Evolutionary conservation across 345 rosid genomes (phyloP).

Genomic region (Rhodamnia argentea): DNA sequence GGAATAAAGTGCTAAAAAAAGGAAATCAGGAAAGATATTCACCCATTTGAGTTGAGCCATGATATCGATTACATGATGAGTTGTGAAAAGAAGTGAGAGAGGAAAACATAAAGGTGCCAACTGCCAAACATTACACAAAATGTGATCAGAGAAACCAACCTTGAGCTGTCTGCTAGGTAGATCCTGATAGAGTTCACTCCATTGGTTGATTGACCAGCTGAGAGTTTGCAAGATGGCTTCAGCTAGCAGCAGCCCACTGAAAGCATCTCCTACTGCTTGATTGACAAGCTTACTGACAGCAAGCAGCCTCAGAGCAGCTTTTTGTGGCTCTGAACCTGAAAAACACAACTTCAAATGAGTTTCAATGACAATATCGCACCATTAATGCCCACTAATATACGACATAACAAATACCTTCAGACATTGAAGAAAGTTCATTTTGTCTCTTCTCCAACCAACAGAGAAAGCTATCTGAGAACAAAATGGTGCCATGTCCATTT

Average conservation of each 20-base stretch:
- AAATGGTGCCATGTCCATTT: constrained; percentile 94
- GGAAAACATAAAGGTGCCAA: neutral
- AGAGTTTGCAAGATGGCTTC: constrained; percentile 66
- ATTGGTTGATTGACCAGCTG: constrained; percentile 75
- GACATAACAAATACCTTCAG: constrained; percentile 27
- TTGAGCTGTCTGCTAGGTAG: constrained; percentile 88
- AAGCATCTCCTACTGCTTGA: constrained; percentile 96
- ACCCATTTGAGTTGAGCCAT: neutral
- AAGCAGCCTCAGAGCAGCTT: constrained; percentile 64
- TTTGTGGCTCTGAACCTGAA: constrained; percentile 64
- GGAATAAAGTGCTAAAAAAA: neutral
- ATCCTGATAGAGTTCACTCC: constrained; percentile 79
- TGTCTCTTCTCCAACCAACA: constrained; percentile 42
- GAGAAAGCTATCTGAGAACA: constrained; percentile 56
- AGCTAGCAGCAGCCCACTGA: constrained; percentile 82
- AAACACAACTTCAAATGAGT: neutral
- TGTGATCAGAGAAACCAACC: constrained; percentile 23
- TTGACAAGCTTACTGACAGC: constrained; percentile 78
- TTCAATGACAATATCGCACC: neutral
- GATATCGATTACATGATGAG: neutral
- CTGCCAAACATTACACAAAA: neutral
- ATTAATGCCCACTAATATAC: neutral
- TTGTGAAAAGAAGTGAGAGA: neutral
- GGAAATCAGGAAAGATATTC: neutral
- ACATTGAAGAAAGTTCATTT: constrained; percentile 26